A percentile compares a stretch with the other conserved stretches of the same genome.
Conservation (phyloP, 805 yeast species). For the Candida bentonensis region DNA sequence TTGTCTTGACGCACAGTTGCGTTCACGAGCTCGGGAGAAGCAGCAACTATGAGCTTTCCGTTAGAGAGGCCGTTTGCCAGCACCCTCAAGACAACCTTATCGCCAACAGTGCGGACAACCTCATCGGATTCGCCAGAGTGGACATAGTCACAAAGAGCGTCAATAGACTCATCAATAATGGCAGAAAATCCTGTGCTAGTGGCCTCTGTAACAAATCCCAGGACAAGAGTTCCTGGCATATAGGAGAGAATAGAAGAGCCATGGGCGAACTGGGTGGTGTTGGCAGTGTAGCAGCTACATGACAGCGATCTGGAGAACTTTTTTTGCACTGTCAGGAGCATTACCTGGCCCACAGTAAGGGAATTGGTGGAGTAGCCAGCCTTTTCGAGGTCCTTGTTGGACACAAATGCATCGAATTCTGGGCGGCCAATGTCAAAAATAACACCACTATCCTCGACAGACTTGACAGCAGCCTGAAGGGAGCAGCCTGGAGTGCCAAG, state of each 20-base stretch:
- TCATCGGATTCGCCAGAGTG: slow-evolving; percentile 39
- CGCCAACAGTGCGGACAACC: slow-evolving; percentile 2
- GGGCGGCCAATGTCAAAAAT: slow-evolving; percentile 55
- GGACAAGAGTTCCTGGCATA: slow-evolving; percentile 74
- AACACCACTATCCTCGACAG: slow-evolving; percentile 88
- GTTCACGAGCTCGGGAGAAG: slow-evolving; percentile 38
- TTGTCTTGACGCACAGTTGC: slow-evolving; percentile 14
- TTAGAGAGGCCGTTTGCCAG: slow-evolving; percentile 16
- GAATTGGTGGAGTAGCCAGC: slow-evolving; percentile 25
- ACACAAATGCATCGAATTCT: slow-evolving; percentile 53
- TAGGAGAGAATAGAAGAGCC: not conserved
- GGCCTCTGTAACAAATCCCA: slow-evolving; percentile 51
- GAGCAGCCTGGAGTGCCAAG: slow-evolving; percentile 39
- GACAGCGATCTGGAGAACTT: slow-evolving; percentile 19
- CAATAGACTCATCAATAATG: slow-evolving; percentile 59
- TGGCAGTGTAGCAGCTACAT: not conserved
- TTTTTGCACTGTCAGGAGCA: slow-evolving; percentile 45
- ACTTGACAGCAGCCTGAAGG: slow-evolving; percentile 62
- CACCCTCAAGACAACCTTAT: not conserved
- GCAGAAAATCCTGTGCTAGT: slow-evolving; percentile 51
- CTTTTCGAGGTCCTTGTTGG: slow-evolving; percentile 45
- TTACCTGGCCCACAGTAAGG: slow-evolving; percentile 49
- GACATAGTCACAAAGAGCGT: slow-evolving; percentile 54
- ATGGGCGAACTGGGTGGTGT: not conserved
- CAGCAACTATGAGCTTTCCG: slow-evolving; percentile 51